Conservation (phyloP, 1,139 yeast species). For the Saccharomyces hybrid region DNA sequence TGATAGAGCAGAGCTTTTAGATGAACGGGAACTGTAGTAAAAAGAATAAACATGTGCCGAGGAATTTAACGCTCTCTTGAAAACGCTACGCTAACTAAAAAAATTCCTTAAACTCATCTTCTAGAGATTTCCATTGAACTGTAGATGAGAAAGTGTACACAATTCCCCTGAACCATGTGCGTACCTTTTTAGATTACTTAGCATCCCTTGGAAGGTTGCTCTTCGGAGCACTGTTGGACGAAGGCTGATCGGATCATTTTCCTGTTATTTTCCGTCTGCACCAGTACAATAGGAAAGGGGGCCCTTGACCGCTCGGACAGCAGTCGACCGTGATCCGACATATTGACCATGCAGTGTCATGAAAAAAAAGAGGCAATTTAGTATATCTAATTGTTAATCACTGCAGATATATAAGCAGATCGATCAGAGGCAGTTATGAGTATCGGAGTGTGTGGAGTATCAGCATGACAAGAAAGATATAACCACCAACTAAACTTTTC, state of each 20-base stretch:
- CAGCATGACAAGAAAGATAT: background rate
- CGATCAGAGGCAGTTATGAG: background rate
- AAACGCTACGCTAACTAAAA: background rate
- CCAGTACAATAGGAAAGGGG: background rate
- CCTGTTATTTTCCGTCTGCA: background rate
- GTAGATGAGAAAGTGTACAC: background rate
- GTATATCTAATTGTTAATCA: background rate
- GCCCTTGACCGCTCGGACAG: background rate
- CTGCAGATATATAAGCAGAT: background rate
- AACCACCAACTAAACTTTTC: slow-evolving; percentile 6
- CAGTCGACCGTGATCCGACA: background rate
- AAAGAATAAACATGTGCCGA: background rate
- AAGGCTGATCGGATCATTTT: background rate
- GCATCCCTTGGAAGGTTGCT: background rate
- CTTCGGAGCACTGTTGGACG: background rate
- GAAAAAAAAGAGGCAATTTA: background rate
- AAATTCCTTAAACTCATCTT: background rate
- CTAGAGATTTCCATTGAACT: background rate
- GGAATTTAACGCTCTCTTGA: background rate
- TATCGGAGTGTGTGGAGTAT: background rate
- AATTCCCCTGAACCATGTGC: background rate
- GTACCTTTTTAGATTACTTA: background rate
- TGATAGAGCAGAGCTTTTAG: background rate
- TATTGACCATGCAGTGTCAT: background rate
- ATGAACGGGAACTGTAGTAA: background rate